Conservation (phyloP, 1,139 yeast genomes). For the Blastobotrys capitulatus region DNA sequence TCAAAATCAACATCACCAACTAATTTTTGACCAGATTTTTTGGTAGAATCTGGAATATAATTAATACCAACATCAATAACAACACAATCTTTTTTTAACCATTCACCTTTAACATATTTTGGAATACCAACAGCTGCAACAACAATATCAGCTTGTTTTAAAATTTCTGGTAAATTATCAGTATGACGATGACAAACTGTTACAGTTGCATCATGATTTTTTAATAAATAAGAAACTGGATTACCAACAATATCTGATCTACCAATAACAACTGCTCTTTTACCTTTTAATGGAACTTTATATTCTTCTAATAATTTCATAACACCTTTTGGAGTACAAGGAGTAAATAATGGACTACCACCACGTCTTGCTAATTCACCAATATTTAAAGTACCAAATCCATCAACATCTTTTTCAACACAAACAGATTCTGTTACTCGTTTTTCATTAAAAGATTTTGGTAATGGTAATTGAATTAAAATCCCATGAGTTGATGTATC, state of each 20-base stretch:
- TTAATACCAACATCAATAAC: conserved; percentile 97
- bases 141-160: conserved; percentile 78
- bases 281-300: conserved; percentile 61
- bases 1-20: conserved; percentile 93
- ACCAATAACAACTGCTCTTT: conserved; percentile 90
- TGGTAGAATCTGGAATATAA: conserved; percentile 68
- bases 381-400: conserved; percentile 83
- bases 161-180: conserved; percentile 51
- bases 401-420: conserved; percentile 89
- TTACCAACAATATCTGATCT: conserved; percentile 95
- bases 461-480: conserved; percentile 87
- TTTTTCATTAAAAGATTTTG: conserved; percentile 73
- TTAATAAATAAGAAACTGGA: conserved; percentile 81
- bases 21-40: conserved; percentile 76
- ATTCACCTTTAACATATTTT: conserved; percentile 75
- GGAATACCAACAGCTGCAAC: conserved; percentile 91
- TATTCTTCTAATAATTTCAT: conserved; percentile 66
- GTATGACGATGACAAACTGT: conserved; percentile 82
- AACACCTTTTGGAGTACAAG: conserved; percentile 97
- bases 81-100: conserved; percentile 80
- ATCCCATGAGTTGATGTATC: conserved; percentile 77
- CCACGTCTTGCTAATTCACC: conserved; percentile 90
- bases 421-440: conserved; percentile 70
- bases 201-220: conserved; percentile 78
- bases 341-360: conserved; percentile 79